Evolutionary conservation across 805 yeast species (phyloP).

Genomic region (Lipomyces spencermartinsiae): DNA sequence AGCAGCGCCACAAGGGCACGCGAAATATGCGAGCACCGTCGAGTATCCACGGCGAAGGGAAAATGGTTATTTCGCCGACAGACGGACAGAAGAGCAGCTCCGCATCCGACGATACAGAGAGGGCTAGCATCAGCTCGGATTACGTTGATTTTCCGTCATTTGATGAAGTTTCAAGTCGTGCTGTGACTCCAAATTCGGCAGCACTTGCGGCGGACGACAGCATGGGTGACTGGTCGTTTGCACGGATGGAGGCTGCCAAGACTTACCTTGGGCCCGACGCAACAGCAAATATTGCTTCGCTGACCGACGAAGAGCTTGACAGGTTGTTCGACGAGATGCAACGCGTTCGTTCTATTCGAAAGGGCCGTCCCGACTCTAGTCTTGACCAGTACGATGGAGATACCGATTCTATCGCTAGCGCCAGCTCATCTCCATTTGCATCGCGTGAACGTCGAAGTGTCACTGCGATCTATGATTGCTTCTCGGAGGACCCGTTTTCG

Average conservation of each 20-base stretch:
- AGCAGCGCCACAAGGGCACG: constrained; percentile 15
- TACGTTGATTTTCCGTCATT: constrained; percentile 25
- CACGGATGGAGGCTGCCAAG: constrained; percentile 33
- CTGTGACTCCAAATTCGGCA: constrained; percentile 1
- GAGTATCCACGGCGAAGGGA: constrained; percentile 7
- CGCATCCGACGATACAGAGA: constrained; percentile 24
- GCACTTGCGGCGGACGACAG: constrained; percentile 16
- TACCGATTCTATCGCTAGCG: constrained; percentile 22
- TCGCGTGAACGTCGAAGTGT: constrained; percentile 1
- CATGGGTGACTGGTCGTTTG: constrained; percentile 31
- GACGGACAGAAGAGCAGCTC: constrained; percentile 13
- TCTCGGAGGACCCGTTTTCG: constrained; percentile 3
- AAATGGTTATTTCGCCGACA: not conserved
- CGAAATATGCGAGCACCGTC: not conserved
- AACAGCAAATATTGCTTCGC: constrained; percentile 16
- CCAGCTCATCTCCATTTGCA: constrained; percentile 15
- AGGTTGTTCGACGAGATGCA: constrained; percentile 35
- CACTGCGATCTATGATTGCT: not conserved
- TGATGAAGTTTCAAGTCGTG: constrained; percentile 16
- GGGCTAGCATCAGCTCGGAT: constrained; percentile 22
- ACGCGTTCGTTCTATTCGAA: constrained; percentile 27
- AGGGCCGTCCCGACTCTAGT: constrained; percentile 26
- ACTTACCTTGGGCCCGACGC: constrained; percentile 30
- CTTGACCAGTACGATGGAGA: constrained; percentile 24
- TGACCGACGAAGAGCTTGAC: constrained; percentile 36